These are phyloP conservation scores for Beta macrorhiza DNA, from an alignment of 179 eudicot genomes.

Conservation along the genomic window DNA sequence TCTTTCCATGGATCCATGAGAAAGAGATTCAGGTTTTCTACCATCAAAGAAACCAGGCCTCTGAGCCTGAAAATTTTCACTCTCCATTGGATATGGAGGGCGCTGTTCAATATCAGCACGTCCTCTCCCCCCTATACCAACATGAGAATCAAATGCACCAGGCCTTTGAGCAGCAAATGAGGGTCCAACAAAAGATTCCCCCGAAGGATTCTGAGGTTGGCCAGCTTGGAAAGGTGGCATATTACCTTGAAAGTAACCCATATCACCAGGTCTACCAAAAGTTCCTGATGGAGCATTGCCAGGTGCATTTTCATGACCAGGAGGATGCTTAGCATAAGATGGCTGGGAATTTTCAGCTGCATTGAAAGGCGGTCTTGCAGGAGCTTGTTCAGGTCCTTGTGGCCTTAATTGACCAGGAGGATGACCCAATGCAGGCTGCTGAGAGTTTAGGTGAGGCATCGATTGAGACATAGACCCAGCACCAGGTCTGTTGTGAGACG, in stretches of 20 bases:
- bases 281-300: slow-evolving; percentile 36
- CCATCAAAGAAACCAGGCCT: slow-evolving; percentile 50
- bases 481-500: slow-evolving; percentile 44
- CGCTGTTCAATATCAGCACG: slow-evolving; percentile 45
- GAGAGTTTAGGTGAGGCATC: slow-evolving; percentile 29
- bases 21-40: slow-evolving; percentile 42
- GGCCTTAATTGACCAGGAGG: slow-evolving; percentile 46
- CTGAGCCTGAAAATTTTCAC: slow-evolving; percentile 39
- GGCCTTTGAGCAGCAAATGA: slow-evolving; percentile 31
- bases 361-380: slow-evolving; percentile 34
- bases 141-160: slow-evolving; percentile 37
- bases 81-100: slow-evolving; percentile 42
- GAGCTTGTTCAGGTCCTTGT: slow-evolving; percentile 55
- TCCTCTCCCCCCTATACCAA: slow-evolving; percentile 41
- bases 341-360: slow-evolving; percentile 35
- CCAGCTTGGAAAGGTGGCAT: slow-evolving; percentile 36
- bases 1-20: slow-evolving; percentile 42
- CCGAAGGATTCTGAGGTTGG: slow-evolving; percentile 35
- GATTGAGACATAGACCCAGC: slow-evolving; percentile 31
- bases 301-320: slow-evolving; percentile 29
- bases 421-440: slow-evolving; percentile 43
- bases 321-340: slow-evolving; percentile 32
- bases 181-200: slow-evolving; percentile 35
- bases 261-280: slow-evolving; percentile 43
- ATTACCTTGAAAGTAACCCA: slow-evolving; percentile 40